phyloP scores from a whole-genome alignment of 2,329 filamentous ascomycete genomes.

The Tolypocladium album region DNA sequence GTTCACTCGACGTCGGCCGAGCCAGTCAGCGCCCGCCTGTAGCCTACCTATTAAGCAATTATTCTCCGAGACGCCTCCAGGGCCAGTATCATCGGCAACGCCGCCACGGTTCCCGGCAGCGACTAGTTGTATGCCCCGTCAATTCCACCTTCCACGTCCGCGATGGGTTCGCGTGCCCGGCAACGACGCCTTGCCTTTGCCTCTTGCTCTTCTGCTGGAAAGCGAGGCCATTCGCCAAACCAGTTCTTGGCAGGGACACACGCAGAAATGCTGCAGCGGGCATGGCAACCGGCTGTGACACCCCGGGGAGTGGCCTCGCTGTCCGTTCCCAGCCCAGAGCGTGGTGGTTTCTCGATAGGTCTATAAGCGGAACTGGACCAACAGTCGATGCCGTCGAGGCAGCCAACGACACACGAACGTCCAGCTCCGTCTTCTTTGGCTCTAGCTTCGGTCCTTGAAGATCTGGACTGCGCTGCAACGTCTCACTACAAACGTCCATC shows the following conservation, averaged over 20 bases:
- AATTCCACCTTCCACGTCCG: neutral
- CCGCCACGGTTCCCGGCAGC: neutral
- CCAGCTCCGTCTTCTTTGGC: neutral
- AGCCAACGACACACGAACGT: neutral
- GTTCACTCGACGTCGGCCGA: neutral
- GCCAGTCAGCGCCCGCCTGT: neutral
- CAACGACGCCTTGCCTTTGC: neutral
- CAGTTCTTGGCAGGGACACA: neutral
- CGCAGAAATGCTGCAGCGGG: neutral
- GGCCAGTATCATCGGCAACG: neutral
- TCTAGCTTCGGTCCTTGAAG: constrained; percentile 1
- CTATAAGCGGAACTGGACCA: neutral
- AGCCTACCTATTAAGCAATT: neutral
- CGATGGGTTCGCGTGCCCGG: neutral
- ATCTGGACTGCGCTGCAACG: constrained; percentile 5
- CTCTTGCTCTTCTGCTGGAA: neutral
- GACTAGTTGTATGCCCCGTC: neutral
- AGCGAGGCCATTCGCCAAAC: neutral
- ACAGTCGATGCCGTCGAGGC: neutral
- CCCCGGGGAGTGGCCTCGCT: neutral
- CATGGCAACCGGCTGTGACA: neutral
- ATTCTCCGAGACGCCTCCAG: neutral
- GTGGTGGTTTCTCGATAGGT: neutral
- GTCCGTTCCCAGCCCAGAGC: neutral
- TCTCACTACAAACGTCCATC: constrained; percentile 1